Conservation (phyloP, 164 flowering plant genomes). For the Chimonanthus praecox region DNA sequence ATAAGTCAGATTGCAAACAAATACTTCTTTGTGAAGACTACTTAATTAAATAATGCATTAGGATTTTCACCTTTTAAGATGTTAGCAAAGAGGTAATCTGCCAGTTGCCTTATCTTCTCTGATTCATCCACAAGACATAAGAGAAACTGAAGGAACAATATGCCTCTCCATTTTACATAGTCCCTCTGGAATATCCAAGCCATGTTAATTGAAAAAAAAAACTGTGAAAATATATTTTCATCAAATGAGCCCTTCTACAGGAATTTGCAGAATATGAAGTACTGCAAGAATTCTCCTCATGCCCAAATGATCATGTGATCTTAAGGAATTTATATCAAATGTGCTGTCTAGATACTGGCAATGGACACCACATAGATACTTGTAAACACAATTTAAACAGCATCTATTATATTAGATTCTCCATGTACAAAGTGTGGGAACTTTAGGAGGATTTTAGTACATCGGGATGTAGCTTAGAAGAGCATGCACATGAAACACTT, state of each 20-base stretch:
- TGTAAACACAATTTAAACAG: neutral
- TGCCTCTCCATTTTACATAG: slow-evolving; percentile 98
- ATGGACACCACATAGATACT: neutral
- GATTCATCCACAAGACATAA: slow-evolving; percentile 90
- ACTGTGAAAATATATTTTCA: neutral
- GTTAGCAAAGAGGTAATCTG: slow-evolving; percentile 88
- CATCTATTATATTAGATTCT: neutral
- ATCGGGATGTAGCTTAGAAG: neutral
- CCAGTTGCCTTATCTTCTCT: slow-evolving; percentile 76
- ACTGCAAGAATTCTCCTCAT: neutral
- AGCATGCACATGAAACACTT: neutral
- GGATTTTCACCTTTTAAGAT: slow-evolving; percentile 68
- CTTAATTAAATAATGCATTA: neutral
- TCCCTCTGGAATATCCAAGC: slow-evolving; percentile 53
- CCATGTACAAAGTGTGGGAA: neutral
- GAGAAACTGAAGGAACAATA: slow-evolving; percentile 88
- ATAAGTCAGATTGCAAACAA: slow-evolving; percentile 9
- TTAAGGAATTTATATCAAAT: neutral
- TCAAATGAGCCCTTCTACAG: neutral
- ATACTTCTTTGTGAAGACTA: neutral
- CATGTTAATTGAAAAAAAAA: neutral
- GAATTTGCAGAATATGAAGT: neutral
- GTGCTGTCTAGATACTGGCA: neutral
- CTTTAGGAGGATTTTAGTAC: neutral
- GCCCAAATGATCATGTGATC: neutral